Evolutionary conservation across 257 asterid species (phyloP), one percentile per base, ranked within the genome.

Genomic region (Lithospermum erythrorhizon): DNA sequence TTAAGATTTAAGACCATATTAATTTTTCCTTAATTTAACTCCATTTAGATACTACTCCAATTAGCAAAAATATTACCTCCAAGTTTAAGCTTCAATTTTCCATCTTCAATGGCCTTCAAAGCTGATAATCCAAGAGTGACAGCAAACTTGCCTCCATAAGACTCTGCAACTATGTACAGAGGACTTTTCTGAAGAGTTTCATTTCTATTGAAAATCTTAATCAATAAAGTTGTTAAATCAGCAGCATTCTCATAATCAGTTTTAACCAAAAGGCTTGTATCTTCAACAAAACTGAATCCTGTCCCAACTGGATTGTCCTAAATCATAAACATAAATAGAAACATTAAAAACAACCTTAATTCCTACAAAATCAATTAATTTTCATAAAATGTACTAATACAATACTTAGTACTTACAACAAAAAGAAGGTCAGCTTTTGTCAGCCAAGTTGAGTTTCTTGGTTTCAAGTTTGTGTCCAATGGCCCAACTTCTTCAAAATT

Each of bases 281-380:
- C 91, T 72, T 93, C 98, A 76, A 93, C 98, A 77, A 76, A 89
- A 75, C 97, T 89, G 72, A 81, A 93, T 47, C 98, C 98, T 0
- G 95, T 84, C 62, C 98, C 98, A 61, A 91, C 98, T 59, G 98
- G 98, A 78, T 83, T 81, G 76, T 91, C 98, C 98, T 91, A 71
- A 15, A 6, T 25, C 21, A 65, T 19, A 29, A 45, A 61, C 25
- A 54, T 15, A 5, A 41, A 19, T 47, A 7, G 6, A 5, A 41
- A 51, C 37, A 56, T 56, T 56, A 20, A 20, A 53, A 19, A 19
- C 55, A 9, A 18, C 21, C 22, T 17, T 52, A 52, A 17, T 17
- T 15, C 3, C 6, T 9, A 17, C 21, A 17, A 21, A 27, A 52
- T 52, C 21, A 17, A 52, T 21, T 13, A 49, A 15, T 49, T 49